phyloP scores from a whole-genome alignment of 352 stramenopile genomes.

The Paralagenidium karlingii region DNA sequence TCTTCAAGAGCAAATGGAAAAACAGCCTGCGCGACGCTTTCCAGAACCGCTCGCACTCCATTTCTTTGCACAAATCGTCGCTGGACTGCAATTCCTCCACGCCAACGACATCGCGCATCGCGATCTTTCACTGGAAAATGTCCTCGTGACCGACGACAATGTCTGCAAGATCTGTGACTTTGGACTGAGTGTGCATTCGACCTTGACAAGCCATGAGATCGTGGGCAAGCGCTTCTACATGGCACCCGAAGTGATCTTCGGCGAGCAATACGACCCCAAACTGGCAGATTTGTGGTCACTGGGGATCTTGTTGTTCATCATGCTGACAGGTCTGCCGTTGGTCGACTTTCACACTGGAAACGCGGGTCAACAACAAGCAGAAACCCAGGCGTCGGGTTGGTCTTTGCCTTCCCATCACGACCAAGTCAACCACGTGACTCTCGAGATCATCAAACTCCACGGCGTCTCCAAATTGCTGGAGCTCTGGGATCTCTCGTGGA shows the following conservation, averaged over 20 bases:
- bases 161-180: conserved; percentile 55
- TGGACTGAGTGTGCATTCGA: conserved; percentile 2
- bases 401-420: no score
- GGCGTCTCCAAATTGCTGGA: no score
- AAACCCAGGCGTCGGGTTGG: no score
- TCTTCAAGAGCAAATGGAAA: not conserved
- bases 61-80: conserved; percentile 4
- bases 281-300: conserved; percentile 10
- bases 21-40: not conserved
- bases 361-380: no score
- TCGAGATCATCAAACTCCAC: no score
- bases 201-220: not conserved
- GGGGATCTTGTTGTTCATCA: conserved; percentile 9
- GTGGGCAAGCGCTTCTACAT: conserved; percentile 12
- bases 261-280: conserved; percentile 6
- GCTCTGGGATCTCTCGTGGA: no score
- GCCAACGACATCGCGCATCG: conserved; percentile 41
- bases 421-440: no score
- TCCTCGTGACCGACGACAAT: conserved; percentile 52
- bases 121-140: conserved; percentile 60
- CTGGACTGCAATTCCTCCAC: conserved; percentile 35
- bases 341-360: no score
- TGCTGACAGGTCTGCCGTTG: conserved; percentile 7
- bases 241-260: conserved; percentile 8
- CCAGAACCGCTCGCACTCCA: not conserved